Evolutionary conservation across 1,139 yeast genomes (phyloP), one percentile per base, ranked within the genome.

Genomic region (Pichia sp.): DNA sequence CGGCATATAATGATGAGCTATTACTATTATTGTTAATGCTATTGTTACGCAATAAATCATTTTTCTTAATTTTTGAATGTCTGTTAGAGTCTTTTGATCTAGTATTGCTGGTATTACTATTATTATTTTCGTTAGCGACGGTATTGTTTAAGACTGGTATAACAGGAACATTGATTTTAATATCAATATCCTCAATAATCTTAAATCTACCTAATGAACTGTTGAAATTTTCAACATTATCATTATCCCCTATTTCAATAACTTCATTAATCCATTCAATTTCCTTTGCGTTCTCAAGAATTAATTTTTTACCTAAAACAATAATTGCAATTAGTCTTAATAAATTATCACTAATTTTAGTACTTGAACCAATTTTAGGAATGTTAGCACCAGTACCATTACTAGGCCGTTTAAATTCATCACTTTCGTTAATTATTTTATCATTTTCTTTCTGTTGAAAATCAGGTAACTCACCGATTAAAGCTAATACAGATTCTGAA

Each of bases 321-420:
- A 65, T 64, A 30, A 73, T 59, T 0, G 74, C 66, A 23, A 62
- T 43, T 5, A 71, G 39, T 51, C 77, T 63, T 28, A 68, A 49
- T 3, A 51, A 37, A 26, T 60, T 58, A 41, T 73, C 76, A 30
- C 62, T 65, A 6, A 51, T 11, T 39, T 58, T 61, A 40, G 55
- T 48, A 30, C 55, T 50, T 34, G 44, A 22, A 27, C 35, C 42
- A 24, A 31, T 9, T n/a, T 16, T 16, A 16, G 22, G 6, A n/a
- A 12, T n/a, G 11, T 33, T n/a, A 11, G 9, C 23, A 24, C 27
- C 24, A n/a, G 28, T 33, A 33, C 35, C 35, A 32, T 32, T 32
- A 32, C 35, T 25, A 32, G 35, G 7, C 23, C 23, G 11, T 25
- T 30, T 37, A 5, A 4, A 24, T 4, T 8, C 7, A 22, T 28